phyloP scores from a whole-genome alignment of 2,329 filamentous ascomycete genomes.

The Monosporascus sp. region DNA sequence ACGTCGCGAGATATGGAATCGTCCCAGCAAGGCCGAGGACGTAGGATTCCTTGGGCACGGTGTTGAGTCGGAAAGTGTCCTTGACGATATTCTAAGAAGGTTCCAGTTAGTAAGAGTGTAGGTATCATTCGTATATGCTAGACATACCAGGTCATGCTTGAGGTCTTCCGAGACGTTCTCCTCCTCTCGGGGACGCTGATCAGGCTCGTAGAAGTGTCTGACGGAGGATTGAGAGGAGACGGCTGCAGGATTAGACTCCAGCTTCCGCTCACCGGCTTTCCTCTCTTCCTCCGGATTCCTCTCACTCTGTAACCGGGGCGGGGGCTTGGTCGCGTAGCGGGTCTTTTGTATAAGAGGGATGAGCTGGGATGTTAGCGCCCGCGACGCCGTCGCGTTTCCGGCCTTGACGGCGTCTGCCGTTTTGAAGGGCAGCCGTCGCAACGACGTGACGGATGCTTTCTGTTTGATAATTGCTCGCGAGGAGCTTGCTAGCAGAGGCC shows the following conservation, averaged over 20 bases:
- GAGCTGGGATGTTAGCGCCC: neutral
- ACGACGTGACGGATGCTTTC: conserved; percentile 7
- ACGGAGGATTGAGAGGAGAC: conserved; percentile 56
- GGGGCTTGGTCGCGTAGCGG: conserved; percentile 22
- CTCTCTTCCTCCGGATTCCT: conserved; percentile 55
- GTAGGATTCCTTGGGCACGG: conserved; percentile 63
- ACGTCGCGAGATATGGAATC: conserved; percentile 80
- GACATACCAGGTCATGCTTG: conserved; percentile 51
- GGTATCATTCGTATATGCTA: neutral
- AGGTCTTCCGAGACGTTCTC: conserved; percentile 30
- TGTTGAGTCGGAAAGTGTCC: conserved; percentile 60
- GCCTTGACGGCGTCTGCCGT: neutral
- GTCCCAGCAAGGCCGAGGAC: conserved; percentile 71
- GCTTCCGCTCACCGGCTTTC: conserved; percentile 45
- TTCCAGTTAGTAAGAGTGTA: conserved; percentile 3
- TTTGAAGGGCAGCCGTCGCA: neutral
- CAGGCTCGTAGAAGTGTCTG: conserved; percentile 43
- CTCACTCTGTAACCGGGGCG: conserved; percentile 17
- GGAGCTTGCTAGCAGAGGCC: conserved; percentile 16
- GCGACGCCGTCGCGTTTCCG: conserved; percentile 1
- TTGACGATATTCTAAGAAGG: conserved; percentile 53
- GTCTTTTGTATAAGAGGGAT: conserved; percentile 17
- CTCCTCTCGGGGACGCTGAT: conserved; percentile 7
- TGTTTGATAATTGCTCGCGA: conserved; percentile 10
- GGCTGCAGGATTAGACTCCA: conserved; percentile 54